Evolutionary conservation across 768 basidiomycete genomes (phyloP).

Genomic region (Hericium rajendrae): DNA sequence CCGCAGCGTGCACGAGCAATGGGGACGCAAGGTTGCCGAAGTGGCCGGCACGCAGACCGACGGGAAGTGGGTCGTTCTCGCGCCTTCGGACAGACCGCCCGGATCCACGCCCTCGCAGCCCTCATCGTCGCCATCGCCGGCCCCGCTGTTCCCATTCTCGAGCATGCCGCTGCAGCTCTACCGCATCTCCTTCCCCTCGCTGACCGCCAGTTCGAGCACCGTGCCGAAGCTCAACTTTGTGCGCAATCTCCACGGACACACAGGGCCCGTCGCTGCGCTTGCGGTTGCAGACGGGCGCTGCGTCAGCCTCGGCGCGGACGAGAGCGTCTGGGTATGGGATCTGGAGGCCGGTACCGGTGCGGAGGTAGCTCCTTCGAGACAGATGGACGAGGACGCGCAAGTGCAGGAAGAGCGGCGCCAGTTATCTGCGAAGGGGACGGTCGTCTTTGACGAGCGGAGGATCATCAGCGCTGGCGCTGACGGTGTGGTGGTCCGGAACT

Average conservation of each 20-base stretch:
- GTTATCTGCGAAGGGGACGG: slow-evolving; percentile 25
- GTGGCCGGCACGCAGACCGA: slow-evolving; percentile 76
- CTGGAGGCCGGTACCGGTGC: slow-evolving; percentile 45
- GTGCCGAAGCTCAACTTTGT: slow-evolving; percentile 62
- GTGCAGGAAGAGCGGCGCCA: neutral
- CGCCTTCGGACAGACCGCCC: slow-evolving; percentile 35
- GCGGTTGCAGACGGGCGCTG: slow-evolving; percentile 77
- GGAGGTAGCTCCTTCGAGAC: slow-evolving; percentile 24
- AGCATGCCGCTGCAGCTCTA: slow-evolving; percentile 58
- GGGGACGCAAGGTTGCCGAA: slow-evolving; percentile 60
- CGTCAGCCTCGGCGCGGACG: slow-evolving; percentile 62
- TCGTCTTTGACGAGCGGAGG: slow-evolving; percentile 67
- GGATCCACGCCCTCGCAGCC: slow-evolving; percentile 14
- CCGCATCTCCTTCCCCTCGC: slow-evolving; percentile 54
- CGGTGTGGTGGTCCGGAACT: slow-evolving; percentile 41
- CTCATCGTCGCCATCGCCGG: slow-evolving; percentile 15
- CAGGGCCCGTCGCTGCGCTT: slow-evolving; percentile 54
- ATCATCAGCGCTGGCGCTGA: slow-evolving; percentile 40
- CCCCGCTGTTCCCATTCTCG: slow-evolving; percentile 8
- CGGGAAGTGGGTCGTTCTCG: slow-evolving; percentile 78
- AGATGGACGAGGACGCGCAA: slow-evolving; percentile 17
- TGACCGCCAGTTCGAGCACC: slow-evolving; percentile 33
- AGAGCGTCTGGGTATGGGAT: slow-evolving; percentile 82
- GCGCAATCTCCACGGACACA: slow-evolving; percentile 61
- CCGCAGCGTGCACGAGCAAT: slow-evolving; percentile 58